A percentile compares a stretch with the other conserved stretches of the same genome.
phyloP scores from a whole-genome alignment of 352 stramenopile species.

The Pythium dissimile region DNA sequence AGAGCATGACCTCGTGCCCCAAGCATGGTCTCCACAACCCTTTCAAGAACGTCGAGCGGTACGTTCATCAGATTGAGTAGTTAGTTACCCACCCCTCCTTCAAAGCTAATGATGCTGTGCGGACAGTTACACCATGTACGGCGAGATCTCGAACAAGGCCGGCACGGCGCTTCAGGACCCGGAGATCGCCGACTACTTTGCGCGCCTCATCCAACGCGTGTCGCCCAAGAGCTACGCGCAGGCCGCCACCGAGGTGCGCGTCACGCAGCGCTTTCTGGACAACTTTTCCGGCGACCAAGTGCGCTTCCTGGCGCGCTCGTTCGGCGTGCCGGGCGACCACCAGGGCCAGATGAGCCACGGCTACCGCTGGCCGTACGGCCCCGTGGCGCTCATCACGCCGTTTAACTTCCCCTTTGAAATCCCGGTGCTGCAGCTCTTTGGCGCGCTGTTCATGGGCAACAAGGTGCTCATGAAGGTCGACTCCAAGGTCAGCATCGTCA shows the following conservation, averaged over 20 bases:
- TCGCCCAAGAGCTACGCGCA: conserved; percentile 97
- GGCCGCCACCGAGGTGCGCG: conserved; percentile 88
- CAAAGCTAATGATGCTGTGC: not conserved
- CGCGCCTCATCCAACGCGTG: conserved; percentile 94
- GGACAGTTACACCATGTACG: conserved; percentile 61
- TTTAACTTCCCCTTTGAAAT: conserved; percentile 99
- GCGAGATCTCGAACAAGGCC: conserved; percentile 79
- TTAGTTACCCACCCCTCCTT: too few relatives aligned
- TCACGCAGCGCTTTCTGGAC: conserved; percentile 96
- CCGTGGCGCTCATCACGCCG: conserved; percentile 95
- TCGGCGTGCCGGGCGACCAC: conserved; percentile 96
- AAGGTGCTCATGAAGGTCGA: conserved; percentile 95
- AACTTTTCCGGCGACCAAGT: conserved; percentile 98
- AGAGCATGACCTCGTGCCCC: conserved; percentile 88
- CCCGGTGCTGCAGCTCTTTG: conserved; percentile 98
- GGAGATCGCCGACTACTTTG: conserved; percentile 95
- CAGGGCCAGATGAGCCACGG: conserved; percentile 92
- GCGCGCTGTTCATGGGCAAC: conserved; percentile 98
- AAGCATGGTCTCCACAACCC: conserved; percentile 99
- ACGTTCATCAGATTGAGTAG: too few relatives aligned
- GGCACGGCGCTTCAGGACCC: conserved; percentile 81
- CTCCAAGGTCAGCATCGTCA: conserved; percentile 96
- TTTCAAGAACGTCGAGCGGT: conserved; percentile 96
- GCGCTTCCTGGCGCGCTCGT: conserved; percentile 94
- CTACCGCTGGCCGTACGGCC: conserved; percentile 96